Conservation (phyloP, 176 grass and related monocot species). For the Paspalum vaginatum region DNA sequence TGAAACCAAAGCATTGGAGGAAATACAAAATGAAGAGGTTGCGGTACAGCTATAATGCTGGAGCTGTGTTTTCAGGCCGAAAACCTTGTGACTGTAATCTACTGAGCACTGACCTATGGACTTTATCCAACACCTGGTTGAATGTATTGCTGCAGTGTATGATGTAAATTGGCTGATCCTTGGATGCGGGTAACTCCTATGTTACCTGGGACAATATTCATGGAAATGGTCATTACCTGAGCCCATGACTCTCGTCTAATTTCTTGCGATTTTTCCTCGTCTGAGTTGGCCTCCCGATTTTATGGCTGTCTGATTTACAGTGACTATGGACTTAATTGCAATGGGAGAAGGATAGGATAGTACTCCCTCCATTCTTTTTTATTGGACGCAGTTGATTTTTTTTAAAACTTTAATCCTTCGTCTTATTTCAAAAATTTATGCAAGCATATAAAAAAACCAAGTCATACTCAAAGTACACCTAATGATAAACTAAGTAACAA, state of each 20-base stretch:
- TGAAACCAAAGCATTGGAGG: neutral
- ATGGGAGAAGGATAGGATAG: neutral
- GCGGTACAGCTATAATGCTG: neutral
- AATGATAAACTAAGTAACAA: too few species aligned
- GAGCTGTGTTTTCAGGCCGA: neutral
- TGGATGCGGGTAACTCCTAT: neutral
- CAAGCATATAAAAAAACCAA: too few species aligned
- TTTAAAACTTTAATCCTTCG: too few species aligned
- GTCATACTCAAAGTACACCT: too few species aligned
- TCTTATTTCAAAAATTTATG: too few species aligned
- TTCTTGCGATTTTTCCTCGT: neutral
- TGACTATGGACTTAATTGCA: neutral
- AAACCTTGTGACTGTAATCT: constrained; percentile 27
- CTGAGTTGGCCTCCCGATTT: neutral
- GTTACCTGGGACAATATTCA: neutral
- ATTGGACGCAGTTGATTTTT: too few species aligned
- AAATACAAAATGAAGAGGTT: constrained; percentile 32
- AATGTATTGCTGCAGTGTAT: constrained; percentile 34
- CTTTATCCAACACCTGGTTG: constrained; percentile 60
- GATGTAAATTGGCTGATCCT: constrained; percentile 26
- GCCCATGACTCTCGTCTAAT: neutral
- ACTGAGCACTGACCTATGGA: constrained; percentile 17
- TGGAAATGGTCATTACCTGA: constrained; percentile 21
- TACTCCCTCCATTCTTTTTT: too few species aligned
- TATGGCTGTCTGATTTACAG: neutral